A percentile compares a stretch with the other conserved stretches of the same genome.
phyloP scores from a whole-genome alignment of 345 rosid genomes.

The Aegle marmelos region DNA sequence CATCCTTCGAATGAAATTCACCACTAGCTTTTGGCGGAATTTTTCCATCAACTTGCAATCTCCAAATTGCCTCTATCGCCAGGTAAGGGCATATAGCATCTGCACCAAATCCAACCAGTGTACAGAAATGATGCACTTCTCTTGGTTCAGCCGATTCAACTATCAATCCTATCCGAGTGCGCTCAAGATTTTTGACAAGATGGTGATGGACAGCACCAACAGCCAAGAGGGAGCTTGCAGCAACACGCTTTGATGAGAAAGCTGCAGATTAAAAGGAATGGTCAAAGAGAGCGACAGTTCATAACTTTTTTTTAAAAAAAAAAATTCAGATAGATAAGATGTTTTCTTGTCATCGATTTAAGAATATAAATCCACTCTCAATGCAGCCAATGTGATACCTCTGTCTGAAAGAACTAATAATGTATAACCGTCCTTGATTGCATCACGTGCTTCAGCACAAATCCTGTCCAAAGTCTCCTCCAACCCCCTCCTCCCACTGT shows the following conservation, averaged over 20 bases:
- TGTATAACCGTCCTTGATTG: conserved; percentile 83
- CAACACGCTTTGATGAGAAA: conserved; percentile 75
- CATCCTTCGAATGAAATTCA: conserved; percentile 77
- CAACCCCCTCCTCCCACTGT: conserved; percentile 79
- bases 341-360: not conserved
- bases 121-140: conserved; percentile 99
- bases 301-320: not conserved
- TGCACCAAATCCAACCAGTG: conserved; percentile 93
- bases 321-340: not conserved
- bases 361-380: not conserved
- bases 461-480: conserved; percentile 88
- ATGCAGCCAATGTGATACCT: conserved; percentile 47
- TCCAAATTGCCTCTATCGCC: conserved; percentile 79
- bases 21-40: conserved; percentile 86
- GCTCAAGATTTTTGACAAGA: conserved; percentile 82
- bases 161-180: conserved; percentile 85
- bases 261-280: conserved; percentile 35
- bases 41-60: conserved; percentile 94
- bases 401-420: conserved; percentile 91
- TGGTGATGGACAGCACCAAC: conserved; percentile 99
- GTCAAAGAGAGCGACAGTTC: not conserved
- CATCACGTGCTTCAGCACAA: conserved; percentile 81
- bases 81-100: conserved; percentile 98
- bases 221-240: conserved; percentile 97
- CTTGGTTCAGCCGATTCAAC: conserved; percentile 99